These are phyloP conservation scores for Scalesia atractyloides DNA, from an alignment of 129 eudicot species.

Conservation along the genomic window DNA sequence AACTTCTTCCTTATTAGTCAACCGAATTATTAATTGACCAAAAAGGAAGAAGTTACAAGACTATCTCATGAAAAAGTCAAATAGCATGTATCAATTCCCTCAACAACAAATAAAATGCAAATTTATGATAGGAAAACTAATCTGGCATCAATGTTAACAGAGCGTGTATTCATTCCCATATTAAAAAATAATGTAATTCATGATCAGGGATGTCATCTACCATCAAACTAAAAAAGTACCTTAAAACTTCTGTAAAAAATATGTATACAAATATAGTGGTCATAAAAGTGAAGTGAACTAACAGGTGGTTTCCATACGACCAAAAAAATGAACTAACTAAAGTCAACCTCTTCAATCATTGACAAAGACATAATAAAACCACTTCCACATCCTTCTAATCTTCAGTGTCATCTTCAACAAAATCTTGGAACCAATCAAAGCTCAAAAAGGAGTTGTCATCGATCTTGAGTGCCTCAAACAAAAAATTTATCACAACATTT, in stretches of 20 bases:
- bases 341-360: no score
- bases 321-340: no score
- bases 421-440: no score
- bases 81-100: neutral
- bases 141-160: neutral
- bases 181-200: neutral
- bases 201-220: neutral
- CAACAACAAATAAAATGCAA: neutral
- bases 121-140: neutral
- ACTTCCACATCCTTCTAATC: no score
- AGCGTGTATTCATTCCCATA: neutral
- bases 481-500: slow-evolving; percentile 87
- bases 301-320: no score
- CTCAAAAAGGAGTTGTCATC: slow-evolving; percentile 39
- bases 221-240: neutral
- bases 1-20: neutral
- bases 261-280: no score
- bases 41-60: neutral
- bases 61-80: slow-evolving; percentile 4
- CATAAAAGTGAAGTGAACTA: no score
- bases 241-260: no score
- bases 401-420: no score
- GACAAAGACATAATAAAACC: no score
- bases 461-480: slow-evolving; percentile 43
- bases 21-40: no score